These are phyloP conservation scores for Gliomastix tumulicola DNA, from an alignment of 2,329 filamentous ascomycete species.

Conservation along the genomic window DNA sequence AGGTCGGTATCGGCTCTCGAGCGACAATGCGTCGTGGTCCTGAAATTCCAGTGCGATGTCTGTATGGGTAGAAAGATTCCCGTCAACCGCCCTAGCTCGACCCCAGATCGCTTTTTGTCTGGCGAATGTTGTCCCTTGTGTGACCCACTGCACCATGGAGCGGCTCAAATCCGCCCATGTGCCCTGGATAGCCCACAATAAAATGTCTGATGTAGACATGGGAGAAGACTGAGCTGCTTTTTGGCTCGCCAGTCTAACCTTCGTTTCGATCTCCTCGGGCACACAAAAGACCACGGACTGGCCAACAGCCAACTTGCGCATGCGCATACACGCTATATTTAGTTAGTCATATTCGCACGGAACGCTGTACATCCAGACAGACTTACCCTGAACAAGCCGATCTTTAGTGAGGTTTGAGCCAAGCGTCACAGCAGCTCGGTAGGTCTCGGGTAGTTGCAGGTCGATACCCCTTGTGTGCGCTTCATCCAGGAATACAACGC, in stretches of 20 bases:
- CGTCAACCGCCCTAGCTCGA: constrained; percentile 9
- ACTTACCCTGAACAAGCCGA: constrained; percentile 58
- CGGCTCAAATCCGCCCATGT: constrained; percentile 42
- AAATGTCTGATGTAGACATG: constrained; percentile 42
- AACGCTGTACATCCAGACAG: too few relatives aligned
- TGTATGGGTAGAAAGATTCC: constrained; percentile 4
- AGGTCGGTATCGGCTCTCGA: constrained; percentile 44
- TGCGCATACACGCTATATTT: constrained; percentile 64
- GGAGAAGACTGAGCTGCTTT: constrained; percentile 7
- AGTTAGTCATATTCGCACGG: too few relatives aligned
- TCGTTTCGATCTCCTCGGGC: constrained; percentile 48
- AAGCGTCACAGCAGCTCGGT: constrained; percentile 61
- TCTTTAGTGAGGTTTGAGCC: constrained; percentile 63
- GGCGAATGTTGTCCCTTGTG: constrained; percentile 47
- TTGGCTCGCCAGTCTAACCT: constrained; percentile 29
- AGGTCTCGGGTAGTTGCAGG: constrained; percentile 49
- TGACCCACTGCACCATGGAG: constrained; percentile 51
- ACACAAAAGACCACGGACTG: constrained; percentile 59
- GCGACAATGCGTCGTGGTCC: constrained; percentile 42
- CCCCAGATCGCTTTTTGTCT: constrained; percentile 28
- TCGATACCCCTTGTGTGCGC: constrained; percentile 66
- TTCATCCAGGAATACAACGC: constrained; percentile 64
- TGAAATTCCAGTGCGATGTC: constrained; percentile 30
- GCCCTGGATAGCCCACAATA: constrained; percentile 51
- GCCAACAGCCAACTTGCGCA: constrained; percentile 59